Conservation (phyloP, 1,139 yeast genomes). For the Candida freyschussii region DNA sequence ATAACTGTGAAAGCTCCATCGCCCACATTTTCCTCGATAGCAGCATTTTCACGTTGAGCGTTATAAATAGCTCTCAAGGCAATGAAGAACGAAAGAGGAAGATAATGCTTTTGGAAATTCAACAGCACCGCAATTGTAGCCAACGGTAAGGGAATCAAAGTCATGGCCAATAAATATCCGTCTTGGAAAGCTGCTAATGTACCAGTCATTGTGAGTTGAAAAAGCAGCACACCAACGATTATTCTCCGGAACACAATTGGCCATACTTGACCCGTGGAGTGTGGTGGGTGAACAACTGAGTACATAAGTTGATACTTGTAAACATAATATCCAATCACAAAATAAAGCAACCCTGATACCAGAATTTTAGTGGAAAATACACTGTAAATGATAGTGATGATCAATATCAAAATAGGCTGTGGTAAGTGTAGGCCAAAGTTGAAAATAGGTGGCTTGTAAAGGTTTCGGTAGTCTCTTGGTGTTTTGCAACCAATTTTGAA, state of each 20-base stretch:
- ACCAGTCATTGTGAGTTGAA: conserved; percentile 91
- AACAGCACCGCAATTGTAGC: conserved; percentile 63
- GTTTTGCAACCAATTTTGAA: conserved; percentile 55
- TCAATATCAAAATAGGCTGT: conserved; percentile 70
- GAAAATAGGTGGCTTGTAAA: conserved; percentile 72
- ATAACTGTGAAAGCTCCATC: conserved; percentile 19
- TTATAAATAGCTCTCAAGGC: conserved; percentile 65
- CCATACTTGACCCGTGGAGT: conserved; percentile 88
- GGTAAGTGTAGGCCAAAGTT: conserved; percentile 81
- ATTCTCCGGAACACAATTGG: conserved; percentile 73
- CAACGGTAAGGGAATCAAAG: conserved; percentile 71
- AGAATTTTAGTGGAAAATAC: conserved; percentile 73
- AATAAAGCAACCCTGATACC: conserved; percentile 68
- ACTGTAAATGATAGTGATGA: conserved; percentile 72
- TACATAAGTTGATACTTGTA: conserved; percentile 78
- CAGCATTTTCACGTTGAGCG: conserved; percentile 10
- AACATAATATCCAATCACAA: conserved; percentile 68
- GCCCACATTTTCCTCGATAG: conserved; percentile 18
- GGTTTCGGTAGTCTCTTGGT: conserved; percentile 63
- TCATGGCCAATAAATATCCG: conserved; percentile 69
- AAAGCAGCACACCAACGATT: conserved; percentile 62
- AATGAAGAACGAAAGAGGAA: conserved; percentile 78
- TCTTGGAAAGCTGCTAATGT: conserved; percentile 72
- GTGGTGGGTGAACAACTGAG: conserved; percentile 82
- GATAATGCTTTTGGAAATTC: conserved; percentile 76